Percentiles rank a stretch among this genome's conserved stretches.
Evolutionary conservation across 169 alveolate species (phyloP).

Genomic region (Eimeria zaria): DNA sequence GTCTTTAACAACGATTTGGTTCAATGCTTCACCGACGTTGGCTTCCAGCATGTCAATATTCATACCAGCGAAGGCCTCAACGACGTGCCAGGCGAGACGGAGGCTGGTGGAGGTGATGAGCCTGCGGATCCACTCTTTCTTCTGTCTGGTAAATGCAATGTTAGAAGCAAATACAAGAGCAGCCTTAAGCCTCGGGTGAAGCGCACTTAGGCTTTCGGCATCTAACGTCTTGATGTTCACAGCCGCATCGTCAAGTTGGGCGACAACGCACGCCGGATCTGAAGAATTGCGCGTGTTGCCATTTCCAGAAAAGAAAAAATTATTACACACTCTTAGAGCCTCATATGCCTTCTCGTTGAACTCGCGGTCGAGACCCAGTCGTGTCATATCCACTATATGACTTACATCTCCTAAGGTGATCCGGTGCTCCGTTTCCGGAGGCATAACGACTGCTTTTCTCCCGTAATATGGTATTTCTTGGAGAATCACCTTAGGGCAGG

Average conservation of each 20-base stretch:
- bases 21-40: constrained; percentile 68
- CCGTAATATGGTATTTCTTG: constrained; percentile 43
- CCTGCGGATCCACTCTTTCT: constrained; percentile 43
- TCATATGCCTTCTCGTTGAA: constrained; percentile 39
- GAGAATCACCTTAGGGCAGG: constrained; percentile 30
- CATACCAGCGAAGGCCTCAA: constrained; percentile 47
- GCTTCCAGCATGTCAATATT: constrained; percentile 62
- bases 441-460: not conserved
- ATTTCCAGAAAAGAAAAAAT: constrained; percentile 40
- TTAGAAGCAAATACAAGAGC: constrained; percentile 34
- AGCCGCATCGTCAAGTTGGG: constrained; percentile 53
- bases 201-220: not conserved
- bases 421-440: not conserved
- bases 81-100: constrained; percentile 69
- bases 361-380: constrained; percentile 37
- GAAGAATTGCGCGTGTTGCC: constrained; percentile 25
- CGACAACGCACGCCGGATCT: constrained; percentile 63
- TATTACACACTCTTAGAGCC: constrained; percentile 9
- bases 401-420: constrained; percentile 17
- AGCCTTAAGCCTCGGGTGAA: constrained; percentile 29
- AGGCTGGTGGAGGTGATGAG: constrained; percentile 46
- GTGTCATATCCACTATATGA: constrained; percentile 30
- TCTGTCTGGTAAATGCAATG: not conserved
- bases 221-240: constrained; percentile 23
- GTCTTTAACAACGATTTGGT: constrained; percentile 20